These are phyloP conservation scores for Pyricularia grisea DNA, from an alignment of 2,329 filamentous ascomycete species.

Conservation along the genomic window DNA sequence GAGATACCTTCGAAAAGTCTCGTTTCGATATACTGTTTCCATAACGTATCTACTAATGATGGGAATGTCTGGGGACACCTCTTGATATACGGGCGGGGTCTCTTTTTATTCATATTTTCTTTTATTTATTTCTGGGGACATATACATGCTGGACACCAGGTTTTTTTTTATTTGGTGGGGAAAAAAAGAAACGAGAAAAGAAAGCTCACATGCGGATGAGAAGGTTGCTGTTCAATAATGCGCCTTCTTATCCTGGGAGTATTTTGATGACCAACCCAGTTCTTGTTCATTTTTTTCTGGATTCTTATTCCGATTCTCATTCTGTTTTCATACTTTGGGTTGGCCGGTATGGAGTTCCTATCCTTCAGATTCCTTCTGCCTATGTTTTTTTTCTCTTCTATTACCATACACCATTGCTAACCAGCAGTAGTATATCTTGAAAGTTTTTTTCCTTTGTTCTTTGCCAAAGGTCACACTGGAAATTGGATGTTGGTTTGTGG, in stretches of 20 bases:
- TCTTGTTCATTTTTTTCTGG: neutral
- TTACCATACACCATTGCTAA: neutral
- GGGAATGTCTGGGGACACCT: neutral
- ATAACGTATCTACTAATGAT: slow-evolving; percentile 1
- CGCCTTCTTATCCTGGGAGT: neutral
- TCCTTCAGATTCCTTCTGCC: neutral
- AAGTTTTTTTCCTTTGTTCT: no score
- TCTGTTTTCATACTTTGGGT: neutral
- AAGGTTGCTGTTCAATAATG: neutral
- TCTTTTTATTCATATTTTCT: neutral
- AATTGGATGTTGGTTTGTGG: neutral
- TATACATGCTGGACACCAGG: neutral
- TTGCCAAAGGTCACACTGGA: neutral
- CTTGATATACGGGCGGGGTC: neutral
- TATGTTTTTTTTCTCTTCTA: neutral
- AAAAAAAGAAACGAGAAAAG: neutral
- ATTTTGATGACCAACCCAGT: neutral
- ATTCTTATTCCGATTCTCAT: neutral
- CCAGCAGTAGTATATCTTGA: neutral
- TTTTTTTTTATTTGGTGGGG: neutral
- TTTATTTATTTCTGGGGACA: neutral
- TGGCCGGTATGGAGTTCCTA: neutral
- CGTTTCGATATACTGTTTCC: neutral
- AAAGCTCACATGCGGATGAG: neutral
- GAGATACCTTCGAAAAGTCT: neutral